Evolutionary conservation across 2,329 filamentous ascomycete genomes (phyloP), one percentile per base, ranked within the genome.

Genomic region (Neonectria magnoliae): DNA sequence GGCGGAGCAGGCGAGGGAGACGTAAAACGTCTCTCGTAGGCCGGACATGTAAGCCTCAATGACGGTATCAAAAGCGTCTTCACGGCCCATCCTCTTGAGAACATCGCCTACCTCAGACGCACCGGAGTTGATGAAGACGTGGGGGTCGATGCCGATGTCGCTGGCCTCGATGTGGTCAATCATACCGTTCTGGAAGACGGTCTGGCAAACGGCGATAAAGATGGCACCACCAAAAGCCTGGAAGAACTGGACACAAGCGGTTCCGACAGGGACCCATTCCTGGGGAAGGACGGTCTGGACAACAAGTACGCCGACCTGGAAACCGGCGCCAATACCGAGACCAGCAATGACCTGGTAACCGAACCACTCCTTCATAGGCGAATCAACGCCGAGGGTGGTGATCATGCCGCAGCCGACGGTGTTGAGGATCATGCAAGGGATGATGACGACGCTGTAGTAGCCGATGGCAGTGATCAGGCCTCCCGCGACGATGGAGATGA

Each of bases 111-210:
- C 82, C 71, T 87, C 77, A 3, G 82, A 84, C 10, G 85, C 86
- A 58, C 86, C 86, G 54, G 80, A 83, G 71, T 85, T 81, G 73
- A 87, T 81, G 67, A 88, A 85, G 56, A 82, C 71, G 7, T 74
- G 71, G 0, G 83, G 78, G 41, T 85, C 78, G n/a, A 88, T 73
- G n/a, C 77, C 76, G 2, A 83, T 80, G 14, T 81, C 78, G 64
- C 81, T 74, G 2, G 71, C 62, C n/a, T 73, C 67, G 4, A 93
- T 80, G 38, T 85, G 81, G 4, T 81, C 76, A 50, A 88, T 79
- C 18, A 93, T 80, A 0, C 84, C 87, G 71, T 91, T 91, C 67
- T 88, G 85, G 79, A 93, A 92, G 50, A 91, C 83, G 20, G 89
- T 87, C 75, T 93, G 88, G 0, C 87, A 86, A 10, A 91, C 86